These are phyloP conservation scores for Pleodorina starrii DNA, from an alignment of 139 green algal genomes.

Conservation along the genomic window DNA sequence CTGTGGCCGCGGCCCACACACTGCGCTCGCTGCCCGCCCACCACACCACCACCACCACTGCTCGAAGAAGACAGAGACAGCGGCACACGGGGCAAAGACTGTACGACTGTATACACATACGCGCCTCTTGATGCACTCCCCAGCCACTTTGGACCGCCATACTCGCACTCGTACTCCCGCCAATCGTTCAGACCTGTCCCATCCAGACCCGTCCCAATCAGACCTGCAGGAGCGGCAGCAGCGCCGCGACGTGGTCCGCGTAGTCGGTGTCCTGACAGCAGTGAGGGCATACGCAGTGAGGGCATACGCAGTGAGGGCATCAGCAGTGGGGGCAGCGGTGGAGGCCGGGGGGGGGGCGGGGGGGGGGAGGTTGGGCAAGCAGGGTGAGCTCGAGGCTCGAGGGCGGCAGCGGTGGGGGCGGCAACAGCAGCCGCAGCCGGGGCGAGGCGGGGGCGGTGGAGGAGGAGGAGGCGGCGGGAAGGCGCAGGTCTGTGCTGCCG, in stretches of 20 bases:
- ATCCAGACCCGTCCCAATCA: not conserved
- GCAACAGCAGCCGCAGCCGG: not conserved
- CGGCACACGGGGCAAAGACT: not conserved
- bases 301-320: not conserved
- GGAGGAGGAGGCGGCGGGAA: not conserved
- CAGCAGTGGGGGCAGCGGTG: not conserved
- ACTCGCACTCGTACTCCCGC: not conserved
- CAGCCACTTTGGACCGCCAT: not conserved
- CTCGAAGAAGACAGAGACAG: not conserved
- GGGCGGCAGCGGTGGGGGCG: not conserved
- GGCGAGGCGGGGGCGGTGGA: not conserved
- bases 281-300: not conserved
- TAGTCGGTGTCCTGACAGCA: conserved; percentile 31
- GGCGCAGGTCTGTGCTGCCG: not conserved
- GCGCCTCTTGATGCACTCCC: not conserved
- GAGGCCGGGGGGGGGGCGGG: not conserved
- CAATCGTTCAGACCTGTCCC: not conserved
- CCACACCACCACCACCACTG: too few relatives aligned
- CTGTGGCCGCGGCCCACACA: not conserved
- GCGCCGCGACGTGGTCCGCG: not conserved
- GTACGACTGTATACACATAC: not conserved
- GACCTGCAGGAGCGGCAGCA: conserved; percentile 43
- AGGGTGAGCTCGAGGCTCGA: too few relatives aligned
- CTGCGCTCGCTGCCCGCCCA: not conserved
- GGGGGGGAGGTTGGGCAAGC: not conserved